Evolutionary conservation across 768 basidiomycete species (phyloP), one percentile per base, ranked within the genome.

Genomic region (Panellus pusillus): DNA sequence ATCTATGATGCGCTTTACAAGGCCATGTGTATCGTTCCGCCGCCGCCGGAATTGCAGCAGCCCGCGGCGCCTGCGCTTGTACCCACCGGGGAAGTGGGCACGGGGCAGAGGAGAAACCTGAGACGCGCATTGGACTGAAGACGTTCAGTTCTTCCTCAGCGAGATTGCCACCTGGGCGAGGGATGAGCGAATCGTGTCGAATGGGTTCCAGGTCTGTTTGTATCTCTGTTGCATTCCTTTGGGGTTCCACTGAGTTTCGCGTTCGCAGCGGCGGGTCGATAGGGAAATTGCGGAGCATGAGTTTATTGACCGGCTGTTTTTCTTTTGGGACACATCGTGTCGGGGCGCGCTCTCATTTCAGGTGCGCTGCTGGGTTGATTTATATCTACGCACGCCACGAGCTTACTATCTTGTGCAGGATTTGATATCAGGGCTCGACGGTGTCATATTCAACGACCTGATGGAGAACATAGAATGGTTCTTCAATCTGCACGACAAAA

Each of bases 391-490:
- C 19, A 32, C 20, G 52, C 27, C 47, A 50, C 40, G 44, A 20
- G 55, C 29, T 40, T 20, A 32, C 51, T 47, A 6, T n/a, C 15
- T 27, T 40, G 14, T 54, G 15, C 65, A 98, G 91, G 94, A 98
- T 66, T 75, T 98, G 12, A 87, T 98, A 9, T 79, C 76, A 27
- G 96, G 97, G 1, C 75, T 98, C 44, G 88, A 97, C 61, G 87
- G 87, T 2, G 90, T 97, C 41, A 91, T 98, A 83, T 89, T 91
- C 73, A 95, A 92, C 59, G 97, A 98, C 68, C 73, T 99, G 60
- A 98, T 98, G 97, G 91, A 94, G 52, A 96, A 92, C 61, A 96
- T 98, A 63, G 92, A 97, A 68, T 99, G 96, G 96, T 96, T 98
- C 73, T 98, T 98, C 73, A 89, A 88, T 62, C 69, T 98, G 44